Base-by-base conservation (phyloP, 2,329 filamentous ascomycete species). In the Mariannaea elegans region DNA sequence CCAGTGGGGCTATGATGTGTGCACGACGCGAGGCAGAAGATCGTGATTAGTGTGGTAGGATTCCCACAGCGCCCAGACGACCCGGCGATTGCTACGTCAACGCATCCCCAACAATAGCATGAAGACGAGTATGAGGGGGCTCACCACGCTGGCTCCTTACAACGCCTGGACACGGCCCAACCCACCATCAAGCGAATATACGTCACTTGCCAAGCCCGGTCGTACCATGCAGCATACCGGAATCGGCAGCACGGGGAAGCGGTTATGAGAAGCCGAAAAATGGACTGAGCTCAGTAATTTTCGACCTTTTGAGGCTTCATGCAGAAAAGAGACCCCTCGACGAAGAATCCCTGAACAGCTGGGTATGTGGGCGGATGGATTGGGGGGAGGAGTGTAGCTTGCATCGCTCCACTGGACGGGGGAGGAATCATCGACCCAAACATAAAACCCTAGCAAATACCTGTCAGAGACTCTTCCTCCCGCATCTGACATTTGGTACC, bases 221-320 rank as follows among this genome's bases (percentile, higher is more conserved):
- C 68, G 59, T 68, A 62, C 59, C 66, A 69, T 70, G 68, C 68
- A 66, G 56, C 48, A 57, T 36, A 45, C 66, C 65, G 54, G 61
- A 67, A 66, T 56, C 21, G 56, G 64, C 39, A 69, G 65, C 61
- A 54, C 41, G 57, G 41, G 61, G 61, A 65, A 56, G 61, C 47
- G 42, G 50, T 21, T 54, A 46, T 34, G 34, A 44, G 39, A 59
- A 61, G 61, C 68, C 68, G 63, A 65, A 61, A 52, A 61, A 27
- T 53, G 27, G 60, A 58, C 65, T 55, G 59, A 61, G 49, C 45
- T 56, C 48, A 46, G 31, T 14, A 21, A 34, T 45, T 24, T 38
- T 47, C 34, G 42, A 55, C 31, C 50, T 34, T 49, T 45, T 60
- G 45, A 39, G 61, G 45, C 39, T 49, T 32, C 48, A 36, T 61